Evolutionary conservation across 768 basidiomycete genomes (phyloP).

Genomic region (Lentinula detonsa): DNA sequence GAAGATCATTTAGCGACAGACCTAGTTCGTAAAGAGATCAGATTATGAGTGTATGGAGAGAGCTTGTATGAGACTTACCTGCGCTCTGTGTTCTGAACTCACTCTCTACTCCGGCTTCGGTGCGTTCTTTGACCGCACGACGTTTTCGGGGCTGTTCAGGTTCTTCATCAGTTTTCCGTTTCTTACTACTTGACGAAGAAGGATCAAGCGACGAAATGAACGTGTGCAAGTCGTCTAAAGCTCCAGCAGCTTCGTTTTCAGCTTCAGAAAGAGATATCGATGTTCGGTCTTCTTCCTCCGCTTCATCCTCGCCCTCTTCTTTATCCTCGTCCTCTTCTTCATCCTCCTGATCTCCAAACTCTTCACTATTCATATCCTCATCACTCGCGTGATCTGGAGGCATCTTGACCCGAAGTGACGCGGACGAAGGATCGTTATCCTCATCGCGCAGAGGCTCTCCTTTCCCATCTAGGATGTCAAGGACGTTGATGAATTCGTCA

Average conservation of each 20-base stretch:
- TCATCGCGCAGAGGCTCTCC: conserved; percentile 34
- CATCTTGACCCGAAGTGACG: conserved; percentile 15
- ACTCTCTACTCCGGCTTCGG: conserved; percentile 73
- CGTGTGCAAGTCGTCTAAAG: conserved; percentile 61
- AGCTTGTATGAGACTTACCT: conserved; percentile 27
- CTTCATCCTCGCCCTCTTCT: conserved; percentile 15
- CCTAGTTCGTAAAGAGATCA: conserved; percentile 26
- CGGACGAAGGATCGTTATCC: conserved; percentile 22
- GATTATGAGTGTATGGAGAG: not conserved
- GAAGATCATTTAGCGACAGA: conserved; percentile 65
- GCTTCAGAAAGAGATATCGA: conserved; percentile 43
- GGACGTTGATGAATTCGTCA: conserved; percentile 37
- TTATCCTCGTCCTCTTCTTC: conserved; percentile 24
- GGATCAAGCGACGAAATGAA: conserved; percentile 69
- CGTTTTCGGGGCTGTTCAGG: conserved; percentile 39
- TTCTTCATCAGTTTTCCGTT: conserved; percentile 59
- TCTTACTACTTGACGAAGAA: conserved; percentile 33
- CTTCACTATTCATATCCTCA: conserved; percentile 20
- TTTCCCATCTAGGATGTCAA: conserved; percentile 40
- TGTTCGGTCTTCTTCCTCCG: conserved; percentile 41
- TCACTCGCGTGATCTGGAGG: not conserved
- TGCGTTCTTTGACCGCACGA: conserved; percentile 63
- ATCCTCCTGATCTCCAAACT: conserved; percentile 22
- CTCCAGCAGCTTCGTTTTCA: conserved; percentile 47
- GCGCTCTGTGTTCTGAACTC: conserved; percentile 62